A percentile compares a stretch with the other conserved stretches of the same genome.
Evolutionary conservation across 176 grass and related monocot species (phyloP).

Genomic region (Carex littledalei): DNA sequence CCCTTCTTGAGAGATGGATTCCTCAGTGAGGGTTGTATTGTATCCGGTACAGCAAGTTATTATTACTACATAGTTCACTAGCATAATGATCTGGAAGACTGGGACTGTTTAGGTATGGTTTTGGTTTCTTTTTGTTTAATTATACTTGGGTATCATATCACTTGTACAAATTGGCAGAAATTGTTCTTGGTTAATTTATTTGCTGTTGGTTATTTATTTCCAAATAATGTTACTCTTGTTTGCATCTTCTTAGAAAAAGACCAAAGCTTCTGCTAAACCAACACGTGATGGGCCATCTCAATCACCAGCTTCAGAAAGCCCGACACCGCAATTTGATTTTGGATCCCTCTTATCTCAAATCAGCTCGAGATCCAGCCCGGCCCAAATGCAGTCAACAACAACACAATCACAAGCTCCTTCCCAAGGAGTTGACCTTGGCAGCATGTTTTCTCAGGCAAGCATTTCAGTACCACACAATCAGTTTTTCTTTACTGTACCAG

Average conservation of each 20-base stretch:
- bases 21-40: neutral
- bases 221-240: neutral
- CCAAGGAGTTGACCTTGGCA: slow-evolving; percentile 46
- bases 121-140: neutral
- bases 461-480: neutral
- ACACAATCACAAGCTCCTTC: slow-evolving; percentile 22
- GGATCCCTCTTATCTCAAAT: slow-evolving; percentile 42
- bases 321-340: slow-evolving; percentile 33
- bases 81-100: neutral
- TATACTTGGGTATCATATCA: neutral
- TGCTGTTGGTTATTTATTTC: slow-evolving; percentile 12
- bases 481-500: neutral
- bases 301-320: neutral
- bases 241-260: slow-evolving; percentile 13
- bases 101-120: neutral
- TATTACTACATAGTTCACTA: neutral
- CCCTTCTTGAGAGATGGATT: no score
- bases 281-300: slow-evolving; percentile 17
- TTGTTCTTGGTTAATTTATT: slow-evolving; percentile 3
- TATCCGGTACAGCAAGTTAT: neutral
- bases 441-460: slow-evolving; percentile 56
- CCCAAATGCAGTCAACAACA: neutral
- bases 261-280: neutral
- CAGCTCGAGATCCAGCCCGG: slow-evolving; percentile 16
- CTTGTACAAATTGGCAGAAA: neutral